Conservation (phyloP, 495 filamentous ascomycete genomes). For the Annulohypoxylon maeteangense region DNA sequence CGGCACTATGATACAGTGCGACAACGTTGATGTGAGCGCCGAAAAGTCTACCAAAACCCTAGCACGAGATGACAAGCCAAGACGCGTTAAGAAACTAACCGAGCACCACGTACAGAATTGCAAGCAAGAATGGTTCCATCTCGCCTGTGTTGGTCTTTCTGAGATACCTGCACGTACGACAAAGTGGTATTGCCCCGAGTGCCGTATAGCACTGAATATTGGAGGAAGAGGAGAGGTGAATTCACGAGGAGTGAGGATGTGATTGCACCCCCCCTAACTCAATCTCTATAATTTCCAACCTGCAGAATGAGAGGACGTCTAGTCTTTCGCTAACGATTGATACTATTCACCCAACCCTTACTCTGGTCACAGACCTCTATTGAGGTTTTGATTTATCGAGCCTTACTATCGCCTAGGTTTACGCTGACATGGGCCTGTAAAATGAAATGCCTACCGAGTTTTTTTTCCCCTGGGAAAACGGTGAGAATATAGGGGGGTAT, state of each 20-base stretch:
- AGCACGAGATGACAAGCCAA: slow-evolving; percentile 14
- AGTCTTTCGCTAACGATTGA: not conserved
- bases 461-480: not conserved
- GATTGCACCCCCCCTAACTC: slow-evolving; percentile 11
- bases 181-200: slow-evolving; percentile 97
- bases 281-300: not conserved
- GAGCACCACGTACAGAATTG: slow-evolving; percentile 61
- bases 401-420: not conserved
- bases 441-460: not conserved
- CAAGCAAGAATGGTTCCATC: slow-evolving; percentile 91
- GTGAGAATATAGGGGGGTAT: not conserved
- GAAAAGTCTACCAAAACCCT: slow-evolving; percentile 32
- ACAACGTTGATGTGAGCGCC: slow-evolving; percentile 82
- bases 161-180: slow-evolving; percentile 79
- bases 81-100: slow-evolving; percentile 33
- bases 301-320: not conserved
- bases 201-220: slow-evolving; percentile 73
- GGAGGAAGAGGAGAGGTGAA: slow-evolving; percentile 66
- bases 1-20: slow-evolving; percentile 95
- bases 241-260: slow-evolving; percentile 63
- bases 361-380: not conserved
- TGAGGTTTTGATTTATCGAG: not conserved
- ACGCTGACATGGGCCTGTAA: not conserved
- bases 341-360: not conserved
- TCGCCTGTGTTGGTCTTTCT: slow-evolving; percentile 83